phyloP scores from a whole-genome alignment of 176 grass and related monocot species.

The Hordeum vulgare region DNA sequence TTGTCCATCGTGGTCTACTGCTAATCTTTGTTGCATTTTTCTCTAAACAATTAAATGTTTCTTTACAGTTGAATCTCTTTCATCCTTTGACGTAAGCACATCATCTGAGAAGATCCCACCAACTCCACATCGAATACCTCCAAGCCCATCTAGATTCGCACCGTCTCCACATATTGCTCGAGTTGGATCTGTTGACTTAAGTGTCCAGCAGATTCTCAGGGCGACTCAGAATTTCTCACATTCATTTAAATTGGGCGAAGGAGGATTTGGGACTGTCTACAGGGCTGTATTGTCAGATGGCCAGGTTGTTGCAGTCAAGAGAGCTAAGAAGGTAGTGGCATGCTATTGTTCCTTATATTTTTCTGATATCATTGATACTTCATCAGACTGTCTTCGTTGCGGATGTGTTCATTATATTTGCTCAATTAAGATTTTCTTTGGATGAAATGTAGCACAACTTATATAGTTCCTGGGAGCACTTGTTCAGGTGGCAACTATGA shows the following conservation, averaged over 20 bases:
- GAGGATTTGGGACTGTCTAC: conserved; percentile 96
- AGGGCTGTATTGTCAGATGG: conserved; percentile 71
- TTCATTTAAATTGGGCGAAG: conserved; percentile 82
- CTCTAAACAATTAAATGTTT: conserved; percentile 13
- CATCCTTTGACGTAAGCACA: conserved; percentile 73
- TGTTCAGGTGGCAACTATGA: not conserved
- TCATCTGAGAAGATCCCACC: conserved; percentile 75
- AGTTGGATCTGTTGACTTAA: conserved; percentile 66
- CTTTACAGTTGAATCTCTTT: conserved; percentile 49
- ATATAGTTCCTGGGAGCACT: not conserved
- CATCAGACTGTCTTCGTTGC: not conserved
- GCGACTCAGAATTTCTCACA: conserved; percentile 90
- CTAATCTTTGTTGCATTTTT: not conserved
- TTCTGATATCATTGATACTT: not conserved
- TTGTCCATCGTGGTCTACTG: not conserved
- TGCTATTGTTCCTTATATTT: conserved; percentile 1
- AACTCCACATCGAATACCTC: conserved; percentile 76
- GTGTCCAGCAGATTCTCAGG: conserved; percentile 68
- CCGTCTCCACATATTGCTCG: conserved; percentile 65
- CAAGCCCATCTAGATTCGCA: conserved; percentile 95
- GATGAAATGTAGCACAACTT: not conserved
- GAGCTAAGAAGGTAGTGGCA: conserved; percentile 90
- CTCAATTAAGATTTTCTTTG: not conserved
- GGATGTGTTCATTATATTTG: conserved; percentile 3
- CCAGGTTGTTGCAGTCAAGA: conserved; percentile 75